A percentile compares a stretch with the other conserved stretches of the same genome.
Evolutionary conservation across 2,329 filamentous ascomycete genomes (phyloP).

Genomic region (Dactylellina sp.): DNA sequence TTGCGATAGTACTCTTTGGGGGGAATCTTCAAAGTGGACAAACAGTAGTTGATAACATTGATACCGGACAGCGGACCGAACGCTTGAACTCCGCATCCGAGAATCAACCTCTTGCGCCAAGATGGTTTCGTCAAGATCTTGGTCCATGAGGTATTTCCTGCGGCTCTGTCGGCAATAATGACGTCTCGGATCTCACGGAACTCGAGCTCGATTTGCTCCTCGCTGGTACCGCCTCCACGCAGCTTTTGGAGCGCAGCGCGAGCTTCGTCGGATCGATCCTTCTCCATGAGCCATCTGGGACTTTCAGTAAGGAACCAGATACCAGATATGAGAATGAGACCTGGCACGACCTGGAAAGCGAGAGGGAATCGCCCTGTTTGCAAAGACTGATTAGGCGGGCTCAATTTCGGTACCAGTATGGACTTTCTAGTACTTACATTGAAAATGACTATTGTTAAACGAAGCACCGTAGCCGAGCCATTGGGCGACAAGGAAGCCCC

Average conservation of each 20-base stretch:
- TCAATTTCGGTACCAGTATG: no score
- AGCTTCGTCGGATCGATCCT: constrained; percentile 67
- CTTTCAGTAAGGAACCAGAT: constrained; percentile 63
- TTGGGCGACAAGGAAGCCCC: constrained; percentile 40
- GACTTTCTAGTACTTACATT: constrained; percentile 63
- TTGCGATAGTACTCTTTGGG: constrained; percentile 71
- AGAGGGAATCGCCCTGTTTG: constrained; percentile 64
- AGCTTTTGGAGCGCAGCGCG: constrained; percentile 68
- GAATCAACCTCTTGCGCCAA: constrained; percentile 73
- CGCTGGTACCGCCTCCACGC: constrained; percentile 68
- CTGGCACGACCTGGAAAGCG: constrained; percentile 66
- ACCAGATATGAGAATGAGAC: constrained; percentile 64
- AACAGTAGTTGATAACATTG: constrained; percentile 73
- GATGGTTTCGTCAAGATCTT: constrained; percentile 71
- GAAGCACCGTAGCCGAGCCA: constrained; percentile 68
- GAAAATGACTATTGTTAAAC: constrained; percentile 62
- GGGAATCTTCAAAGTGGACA: constrained; percentile 66
- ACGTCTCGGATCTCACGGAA: constrained; percentile 73
- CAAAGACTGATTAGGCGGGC: neutral
- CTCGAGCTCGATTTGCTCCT: constrained; percentile 71
- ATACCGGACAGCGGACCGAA: constrained; percentile 75
- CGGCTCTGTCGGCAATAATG: constrained; percentile 71
- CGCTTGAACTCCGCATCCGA: constrained; percentile 73
- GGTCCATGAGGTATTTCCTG: constrained; percentile 69
- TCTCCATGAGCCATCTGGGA: constrained; percentile 64